A percentile compares a stretch with the other conserved stretches of the same genome.
phyloP scores from a whole-genome alignment of 176 grass and related monocot species.

The Pharus latifolius region DNA sequence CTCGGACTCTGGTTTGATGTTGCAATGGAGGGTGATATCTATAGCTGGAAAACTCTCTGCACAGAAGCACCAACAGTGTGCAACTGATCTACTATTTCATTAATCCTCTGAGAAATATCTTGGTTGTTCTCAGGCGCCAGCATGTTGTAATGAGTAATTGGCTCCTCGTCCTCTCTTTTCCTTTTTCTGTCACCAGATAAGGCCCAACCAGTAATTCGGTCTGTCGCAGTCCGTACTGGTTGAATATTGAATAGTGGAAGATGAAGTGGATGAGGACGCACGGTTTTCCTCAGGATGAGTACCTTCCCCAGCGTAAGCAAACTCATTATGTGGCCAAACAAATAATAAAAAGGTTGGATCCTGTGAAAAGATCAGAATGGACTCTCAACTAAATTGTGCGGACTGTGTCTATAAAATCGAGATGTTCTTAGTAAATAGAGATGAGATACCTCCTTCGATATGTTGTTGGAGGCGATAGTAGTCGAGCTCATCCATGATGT shows the following conservation, averaged over 20 bases:
- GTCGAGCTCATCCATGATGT: constrained; percentile 4
- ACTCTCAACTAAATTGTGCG: not conserved
- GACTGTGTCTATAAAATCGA: not conserved
- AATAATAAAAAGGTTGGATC: not conserved
- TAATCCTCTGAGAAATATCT: constrained; percentile 14
- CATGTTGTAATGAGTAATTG: not conserved
- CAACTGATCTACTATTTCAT: constrained; percentile 1
- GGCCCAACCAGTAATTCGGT: not conserved
- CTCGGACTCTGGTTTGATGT: not conserved
- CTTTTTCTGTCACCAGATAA: not conserved
- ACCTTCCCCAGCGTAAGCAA: not conserved
- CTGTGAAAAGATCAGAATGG: not conserved
- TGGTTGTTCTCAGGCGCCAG: not conserved
- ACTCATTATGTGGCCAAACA: not conserved
- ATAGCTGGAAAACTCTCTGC: not conserved
- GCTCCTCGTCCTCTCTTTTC: not conserved
- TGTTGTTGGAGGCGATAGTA: not conserved
- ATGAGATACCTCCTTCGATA: not conserved
- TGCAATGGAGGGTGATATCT: not conserved
- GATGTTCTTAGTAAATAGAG: not conserved
- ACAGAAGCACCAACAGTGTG: not conserved
- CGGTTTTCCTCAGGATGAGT: not conserved
- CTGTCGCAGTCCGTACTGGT: not conserved
- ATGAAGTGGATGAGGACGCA: not conserved
- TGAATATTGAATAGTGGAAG: not conserved